These are phyloP conservation scores for Nitzschia sp. DNA, from an alignment of 108 stramenopile species.

Conservation along the genomic window DNA sequence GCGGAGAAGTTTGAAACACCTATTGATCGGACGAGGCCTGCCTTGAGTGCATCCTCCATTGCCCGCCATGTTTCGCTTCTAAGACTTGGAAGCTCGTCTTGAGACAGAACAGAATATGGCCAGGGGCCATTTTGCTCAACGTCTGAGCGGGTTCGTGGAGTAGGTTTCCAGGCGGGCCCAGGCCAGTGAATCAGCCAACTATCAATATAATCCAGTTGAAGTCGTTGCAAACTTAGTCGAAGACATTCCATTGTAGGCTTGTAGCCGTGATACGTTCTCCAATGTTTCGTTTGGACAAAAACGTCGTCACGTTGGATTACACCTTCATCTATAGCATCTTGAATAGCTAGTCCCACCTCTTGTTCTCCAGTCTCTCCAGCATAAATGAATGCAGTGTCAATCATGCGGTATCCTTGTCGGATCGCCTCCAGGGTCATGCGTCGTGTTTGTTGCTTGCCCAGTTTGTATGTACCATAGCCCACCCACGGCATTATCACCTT, in stretches of 20 bases:
- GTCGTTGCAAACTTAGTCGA: constrained; percentile 52
- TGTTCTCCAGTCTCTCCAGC: constrained; percentile 73
- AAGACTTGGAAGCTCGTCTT: constrained; percentile 45
- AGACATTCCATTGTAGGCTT: constrained; percentile 62
- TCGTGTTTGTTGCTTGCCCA: constrained; percentile 47
- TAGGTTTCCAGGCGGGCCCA: constrained; percentile 54
- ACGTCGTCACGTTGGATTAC: constrained; percentile 49
- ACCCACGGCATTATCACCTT: constrained; percentile 58
- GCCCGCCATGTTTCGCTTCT: constrained; percentile 82
- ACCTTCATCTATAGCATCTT: constrained; percentile 43
- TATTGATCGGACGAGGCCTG: constrained; percentile 60
- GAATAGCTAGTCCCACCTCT: constrained; percentile 64
- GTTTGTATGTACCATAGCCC: constrained; percentile 75
- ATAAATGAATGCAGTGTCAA: constrained; percentile 82
- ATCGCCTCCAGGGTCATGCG: constrained; percentile 53
- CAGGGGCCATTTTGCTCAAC: constrained; percentile 45
- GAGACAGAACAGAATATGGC: constrained; percentile 39
- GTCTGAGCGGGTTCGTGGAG: constrained; percentile 37
- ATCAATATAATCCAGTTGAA: constrained; percentile 62
- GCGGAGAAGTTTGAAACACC: constrained; percentile 80
- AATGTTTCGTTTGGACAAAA: constrained; percentile 77
- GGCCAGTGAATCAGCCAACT: constrained; percentile 82
- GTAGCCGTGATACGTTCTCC: constrained; percentile 82
- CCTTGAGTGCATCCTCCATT: constrained; percentile 72
- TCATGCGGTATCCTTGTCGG: constrained; percentile 52